Conservation (phyloP, 768 basidiomycete species). For the Phaeotremella skinneri region DNA sequence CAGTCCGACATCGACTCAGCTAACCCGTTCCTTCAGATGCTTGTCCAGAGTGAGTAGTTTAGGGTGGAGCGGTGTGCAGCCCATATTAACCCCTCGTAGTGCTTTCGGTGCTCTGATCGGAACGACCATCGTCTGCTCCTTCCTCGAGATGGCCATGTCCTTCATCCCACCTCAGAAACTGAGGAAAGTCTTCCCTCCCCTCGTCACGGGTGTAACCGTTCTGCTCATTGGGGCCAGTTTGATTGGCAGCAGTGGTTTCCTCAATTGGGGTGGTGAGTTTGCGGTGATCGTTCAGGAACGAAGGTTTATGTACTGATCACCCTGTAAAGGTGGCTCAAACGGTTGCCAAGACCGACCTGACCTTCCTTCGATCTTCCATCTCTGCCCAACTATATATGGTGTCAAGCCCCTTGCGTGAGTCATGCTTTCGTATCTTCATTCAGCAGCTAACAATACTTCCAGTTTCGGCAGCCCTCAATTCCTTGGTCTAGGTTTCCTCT, state of each 20-base stretch:
- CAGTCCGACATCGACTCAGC: slow-evolving; percentile 51
- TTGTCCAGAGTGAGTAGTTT: slow-evolving; percentile 54
- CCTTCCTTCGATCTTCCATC: slow-evolving; percentile 62
- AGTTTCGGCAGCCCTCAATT: slow-evolving; percentile 80
- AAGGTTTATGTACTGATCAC: neutral
- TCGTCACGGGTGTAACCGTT: slow-evolving; percentile 72
- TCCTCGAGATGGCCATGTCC: slow-evolving; percentile 74
- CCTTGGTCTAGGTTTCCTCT: slow-evolving; percentile 82
- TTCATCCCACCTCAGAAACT: slow-evolving; percentile 61
- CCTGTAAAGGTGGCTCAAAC: slow-evolving; percentile 59
- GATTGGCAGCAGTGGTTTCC: slow-evolving; percentile 69
- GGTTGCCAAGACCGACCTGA: slow-evolving; percentile 63
- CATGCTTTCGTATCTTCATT: too few relatives aligned
- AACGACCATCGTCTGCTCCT: slow-evolving; percentile 71
- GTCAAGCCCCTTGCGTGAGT: slow-evolving; percentile 66
- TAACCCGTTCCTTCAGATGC: slow-evolving; percentile 57
- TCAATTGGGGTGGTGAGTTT: slow-evolving; percentile 69
- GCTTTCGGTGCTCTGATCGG: slow-evolving; percentile 53
- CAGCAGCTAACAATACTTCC: slow-evolving; percentile 3
- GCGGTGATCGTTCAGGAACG: neutral
- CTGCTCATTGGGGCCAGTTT: slow-evolving; percentile 76
- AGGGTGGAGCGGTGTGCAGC: too few relatives aligned
- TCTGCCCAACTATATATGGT: slow-evolving; percentile 70
- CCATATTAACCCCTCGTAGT: neutral
- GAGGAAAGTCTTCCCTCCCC: slow-evolving; percentile 71